Conservation (phyloP, 352 stramenopile species). For the Phytophthora sp. region DNA sequence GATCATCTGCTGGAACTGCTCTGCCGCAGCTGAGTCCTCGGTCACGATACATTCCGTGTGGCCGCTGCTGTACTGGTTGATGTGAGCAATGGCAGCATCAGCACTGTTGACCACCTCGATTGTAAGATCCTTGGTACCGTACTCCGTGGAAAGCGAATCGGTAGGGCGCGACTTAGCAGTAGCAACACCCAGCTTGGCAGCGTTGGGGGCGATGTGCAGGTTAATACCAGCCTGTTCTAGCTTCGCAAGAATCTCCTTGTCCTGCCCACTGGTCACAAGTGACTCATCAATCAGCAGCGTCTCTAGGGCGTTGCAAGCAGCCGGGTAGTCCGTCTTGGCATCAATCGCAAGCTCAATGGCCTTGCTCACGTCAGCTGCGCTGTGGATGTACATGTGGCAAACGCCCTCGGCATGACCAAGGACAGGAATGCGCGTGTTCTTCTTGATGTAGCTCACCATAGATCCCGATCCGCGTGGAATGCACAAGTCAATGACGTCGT, state of each 20-base stretch:
- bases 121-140: conserved; percentile 93
- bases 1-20: conserved; percentile 82
- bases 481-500: conserved; percentile 98
- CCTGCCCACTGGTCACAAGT: conserved; percentile 76
- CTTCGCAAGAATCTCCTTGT: conserved; percentile 77
- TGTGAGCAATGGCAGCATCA: conserved; percentile 94
- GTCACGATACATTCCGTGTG: conserved; percentile 98
- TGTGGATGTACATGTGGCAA: conserved; percentile 98
- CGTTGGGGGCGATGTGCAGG: conserved; percentile 91
- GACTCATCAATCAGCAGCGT: conserved; percentile 95
- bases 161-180: conserved; percentile 78
- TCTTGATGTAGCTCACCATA: conserved; percentile 97
- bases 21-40: conserved; percentile 82
- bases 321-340: conserved; percentile 98
- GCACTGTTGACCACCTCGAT: conserved; percentile 93
- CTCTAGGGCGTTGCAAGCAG: conserved; percentile 98
- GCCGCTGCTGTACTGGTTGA: conserved; percentile 95
- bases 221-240: conserved; percentile 93
- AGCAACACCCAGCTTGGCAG: conserved; percentile 71
- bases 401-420: conserved; percentile 98
- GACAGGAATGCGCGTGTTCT: conserved; percentile 97
- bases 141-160: conserved; percentile 92
- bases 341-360: conserved; percentile 94
- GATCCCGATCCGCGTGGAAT: conserved; percentile 96
- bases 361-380: conserved; percentile 85